These are phyloP conservation scores for Kwoniella pini DNA, from an alignment of 768 basidiomycete species.

Conservation along the genomic window DNA sequence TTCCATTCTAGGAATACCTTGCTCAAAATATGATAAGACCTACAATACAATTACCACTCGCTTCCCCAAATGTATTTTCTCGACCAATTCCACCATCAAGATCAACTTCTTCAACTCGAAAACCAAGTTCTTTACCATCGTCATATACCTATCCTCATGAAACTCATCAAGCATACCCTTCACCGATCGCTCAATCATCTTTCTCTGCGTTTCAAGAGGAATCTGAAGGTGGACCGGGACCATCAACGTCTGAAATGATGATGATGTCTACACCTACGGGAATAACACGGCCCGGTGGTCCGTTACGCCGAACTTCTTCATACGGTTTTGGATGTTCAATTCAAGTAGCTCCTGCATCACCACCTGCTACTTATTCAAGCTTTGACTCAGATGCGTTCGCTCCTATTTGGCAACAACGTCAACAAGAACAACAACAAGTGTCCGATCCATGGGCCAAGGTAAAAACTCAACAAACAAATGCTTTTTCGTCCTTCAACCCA, in stretches of 20 bases:
- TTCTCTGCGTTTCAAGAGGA: constrained; percentile 11
- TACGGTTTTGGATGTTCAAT: constrained; percentile 27
- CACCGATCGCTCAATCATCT: constrained; percentile 11
- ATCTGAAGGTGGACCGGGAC: not conserved
- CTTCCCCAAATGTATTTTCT: constrained; percentile 16
- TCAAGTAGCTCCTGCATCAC: constrained; percentile 7
- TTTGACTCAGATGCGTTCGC: constrained; percentile 43
- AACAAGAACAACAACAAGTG: not conserved
- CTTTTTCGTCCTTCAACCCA: constrained; percentile 1
- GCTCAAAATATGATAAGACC: constrained; percentile 24
- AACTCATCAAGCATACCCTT: constrained; percentile 6
- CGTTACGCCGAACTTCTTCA: constrained; percentile 26
- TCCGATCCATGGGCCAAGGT: constrained; percentile 19
- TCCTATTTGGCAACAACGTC: constrained; percentile 25
- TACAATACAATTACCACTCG: constrained; percentile 3
- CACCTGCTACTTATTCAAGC: constrained; percentile 5
- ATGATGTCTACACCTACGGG: not conserved
- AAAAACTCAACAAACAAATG: not conserved
- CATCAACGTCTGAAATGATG: not conserved
- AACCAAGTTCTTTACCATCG: constrained; percentile 19
- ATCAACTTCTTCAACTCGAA: constrained; percentile 26
- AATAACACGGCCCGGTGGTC: constrained; percentile 3
- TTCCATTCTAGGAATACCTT: constrained; percentile 30
- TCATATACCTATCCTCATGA: constrained; percentile 17
- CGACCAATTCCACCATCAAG: constrained; percentile 24